A percentile compares a stretch with the other conserved stretches of the same genome.
Evolutionary conservation across 352 stramenopile species (phyloP).

Genomic region (Pythium vanterpoolii): DNA sequence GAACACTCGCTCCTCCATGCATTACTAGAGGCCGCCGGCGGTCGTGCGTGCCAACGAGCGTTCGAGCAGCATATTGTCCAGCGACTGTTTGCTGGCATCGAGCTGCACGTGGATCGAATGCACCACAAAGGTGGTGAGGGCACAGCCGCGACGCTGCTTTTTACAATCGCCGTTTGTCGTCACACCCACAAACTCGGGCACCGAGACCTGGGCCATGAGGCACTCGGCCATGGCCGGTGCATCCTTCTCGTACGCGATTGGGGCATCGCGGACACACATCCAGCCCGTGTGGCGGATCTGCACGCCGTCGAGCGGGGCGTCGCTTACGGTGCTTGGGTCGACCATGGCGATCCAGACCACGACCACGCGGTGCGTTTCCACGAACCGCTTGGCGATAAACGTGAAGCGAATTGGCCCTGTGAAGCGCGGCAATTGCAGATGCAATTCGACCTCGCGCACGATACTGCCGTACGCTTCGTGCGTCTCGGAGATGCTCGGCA

Average conservation of each 20-base stretch:
- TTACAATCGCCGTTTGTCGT: neutral
- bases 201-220: conserved; percentile 3
- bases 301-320: conserved; percentile 6
- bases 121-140: conserved; percentile 18
- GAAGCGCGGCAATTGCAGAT: conserved; percentile 14
- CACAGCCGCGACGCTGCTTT: conserved; percentile 6
- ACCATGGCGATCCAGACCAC: conserved; percentile 16
- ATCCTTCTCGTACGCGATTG: neutral
- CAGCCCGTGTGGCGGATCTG: conserved; percentile 19
- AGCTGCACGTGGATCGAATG: conserved; percentile 10
- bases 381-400: conserved; percentile 6
- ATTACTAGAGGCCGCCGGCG: neutral
- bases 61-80: conserved; percentile 22
- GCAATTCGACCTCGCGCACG: conserved; percentile 1
- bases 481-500: neutral
- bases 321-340: conserved; percentile 12
- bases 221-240: conserved; percentile 4
- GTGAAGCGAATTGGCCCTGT: conserved; percentile 1
- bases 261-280: neutral
- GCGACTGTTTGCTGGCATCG: conserved; percentile 2
- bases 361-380: conserved; percentile 10
- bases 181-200: conserved; percentile 13
- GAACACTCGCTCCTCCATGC: neutral
- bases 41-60: neutral
- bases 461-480: neutral